Conservation (phyloP, 257 asterid species). For the Striga asiatica region DNA sequence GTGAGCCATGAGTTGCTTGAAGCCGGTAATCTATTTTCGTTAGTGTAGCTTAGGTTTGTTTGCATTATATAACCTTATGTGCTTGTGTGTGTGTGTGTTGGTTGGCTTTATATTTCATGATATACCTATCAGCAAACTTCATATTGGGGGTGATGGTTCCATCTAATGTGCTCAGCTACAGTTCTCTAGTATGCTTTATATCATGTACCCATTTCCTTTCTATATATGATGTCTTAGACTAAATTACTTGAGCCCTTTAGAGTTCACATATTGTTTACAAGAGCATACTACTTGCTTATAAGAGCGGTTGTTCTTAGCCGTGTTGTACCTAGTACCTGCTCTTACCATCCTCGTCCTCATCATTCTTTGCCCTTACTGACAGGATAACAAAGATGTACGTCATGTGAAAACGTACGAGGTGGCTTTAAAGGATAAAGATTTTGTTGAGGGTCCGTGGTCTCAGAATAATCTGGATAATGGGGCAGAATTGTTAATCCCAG, state of each 20-base stretch:
- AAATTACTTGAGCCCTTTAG: background rate
- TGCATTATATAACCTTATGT: background rate
- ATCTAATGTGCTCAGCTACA: background rate
- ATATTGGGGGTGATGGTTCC: conserved; percentile 6
- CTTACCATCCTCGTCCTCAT: background rate
- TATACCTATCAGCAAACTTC: background rate
- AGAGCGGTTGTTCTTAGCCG: background rate
- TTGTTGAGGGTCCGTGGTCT: conserved; percentile 94
- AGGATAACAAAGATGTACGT: conserved; percentile 93
- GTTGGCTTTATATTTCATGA: background rate
- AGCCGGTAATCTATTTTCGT: too few species aligned
- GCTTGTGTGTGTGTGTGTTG: background rate
- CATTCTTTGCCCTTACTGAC: conserved; percentile 16
- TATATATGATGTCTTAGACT: background rate
- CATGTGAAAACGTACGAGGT: conserved; percentile 90
- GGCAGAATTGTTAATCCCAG: conserved; percentile 82
- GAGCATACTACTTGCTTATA: background rate
- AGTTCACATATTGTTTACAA: background rate
- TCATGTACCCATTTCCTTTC: background rate
- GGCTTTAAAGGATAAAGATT: conserved; percentile 81
- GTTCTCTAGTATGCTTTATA: background rate
- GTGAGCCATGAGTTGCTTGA: too few species aligned
- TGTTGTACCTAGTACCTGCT: background rate
- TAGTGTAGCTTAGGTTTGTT: too few species aligned
- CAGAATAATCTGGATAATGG: conserved; percentile 92